Base-by-base conservation (phyloP, 2,329 filamentous ascomycete species). In the Sclerotinia spermophila region DNA sequence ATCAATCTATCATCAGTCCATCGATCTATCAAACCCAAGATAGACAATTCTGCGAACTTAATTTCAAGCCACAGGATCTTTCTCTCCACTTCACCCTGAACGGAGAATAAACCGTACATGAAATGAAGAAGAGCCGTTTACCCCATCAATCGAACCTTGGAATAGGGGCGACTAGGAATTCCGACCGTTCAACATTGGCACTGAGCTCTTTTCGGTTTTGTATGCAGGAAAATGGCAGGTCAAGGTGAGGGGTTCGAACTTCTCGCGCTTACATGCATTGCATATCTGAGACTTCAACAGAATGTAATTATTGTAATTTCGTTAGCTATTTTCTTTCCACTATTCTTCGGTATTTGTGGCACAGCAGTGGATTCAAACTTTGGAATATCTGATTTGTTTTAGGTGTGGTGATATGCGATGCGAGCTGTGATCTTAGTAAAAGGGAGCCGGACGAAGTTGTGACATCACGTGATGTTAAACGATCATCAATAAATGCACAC, bases 171-270 rank as follows among this genome's bases (percentile, higher is more conserved):
- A 48, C 51, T 21, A 45, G 48, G 48, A 58, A 42, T 24, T 19
- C 10, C 30, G 27, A n/a, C 38, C 27, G 35, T 56, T 56, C 27
- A 58, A 42, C 21, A n/a, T 42, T 58, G 51, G 38, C 38, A 27
- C 35, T 58, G 48, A n/a, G 11, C 65, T 67, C 65, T 33, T 48
- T 67, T 58, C 19, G 65, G 51, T 59, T 59, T 56, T 35, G 65
- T 10, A n/a, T 67, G 65, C 65, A 67, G 38, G 38, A 44, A n/a
- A 13, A 42, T 56, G 30, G n/a, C 15, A 59, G 24, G 66, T 35
- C n/a, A 67, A n/a, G 21, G 27, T 38, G 51, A 67, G 53, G 61
- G 44, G 30, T n/a, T 51, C 44, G 45, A 51, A 65, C 30, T 33
- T 27, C 38, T 51, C 33, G 13, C 61, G 61, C 44, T 35, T 27